These are phyloP conservation scores for Tuber magnatum DNA, from an alignment of 495 filamentous ascomycete genomes.

Conservation along the genomic window DNA sequence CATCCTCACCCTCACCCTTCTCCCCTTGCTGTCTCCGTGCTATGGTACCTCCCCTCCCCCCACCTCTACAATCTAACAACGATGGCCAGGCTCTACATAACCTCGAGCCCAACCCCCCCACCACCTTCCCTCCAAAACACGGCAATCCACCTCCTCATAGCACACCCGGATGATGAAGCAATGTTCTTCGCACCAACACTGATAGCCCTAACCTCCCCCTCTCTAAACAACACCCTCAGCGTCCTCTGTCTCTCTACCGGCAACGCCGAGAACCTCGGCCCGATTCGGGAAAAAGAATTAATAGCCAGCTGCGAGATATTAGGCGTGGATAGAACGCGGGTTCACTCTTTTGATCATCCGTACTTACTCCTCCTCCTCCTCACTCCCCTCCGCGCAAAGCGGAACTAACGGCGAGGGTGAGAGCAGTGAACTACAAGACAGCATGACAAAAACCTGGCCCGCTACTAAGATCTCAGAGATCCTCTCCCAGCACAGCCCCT, in stretches of 20 bases:
- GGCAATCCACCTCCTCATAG: constrained; percentile 66
- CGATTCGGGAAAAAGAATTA: constrained; percentile 73
- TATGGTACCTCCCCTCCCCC: constrained; percentile 41
- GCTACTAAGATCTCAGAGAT: constrained; percentile 59
- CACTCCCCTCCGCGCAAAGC: not conserved
- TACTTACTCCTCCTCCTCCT: not conserved
- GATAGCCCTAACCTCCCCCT: constrained; percentile 63
- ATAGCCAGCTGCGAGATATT: constrained; percentile 65
- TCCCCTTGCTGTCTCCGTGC: constrained; percentile 53
- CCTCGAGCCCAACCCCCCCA: constrained; percentile 43
- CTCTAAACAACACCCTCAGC: constrained; percentile 77
- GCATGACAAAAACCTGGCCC: constrained; percentile 72
- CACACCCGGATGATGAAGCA: constrained; percentile 96
- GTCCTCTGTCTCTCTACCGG: constrained; percentile 75
- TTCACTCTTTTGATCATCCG: not conserved
- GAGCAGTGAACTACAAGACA: constrained; percentile 67
- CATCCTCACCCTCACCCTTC: constrained; percentile 41
- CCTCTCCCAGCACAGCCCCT: constrained; percentile 63
- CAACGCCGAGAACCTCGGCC: constrained; percentile 78
- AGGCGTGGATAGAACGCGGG: constrained; percentile 48
- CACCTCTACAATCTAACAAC: constrained; percentile 48
- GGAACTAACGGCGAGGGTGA: constrained; percentile 5
- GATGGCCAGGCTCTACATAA: constrained; percentile 59
- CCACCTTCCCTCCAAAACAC: constrained; percentile 54
- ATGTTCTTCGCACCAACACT: constrained; percentile 98